Evolutionary conservation across 1,284 basidiomycete genomes (phyloP), one percentile per base, ranked within the genome.

Genomic region (Termitomyces sp.): DNA sequence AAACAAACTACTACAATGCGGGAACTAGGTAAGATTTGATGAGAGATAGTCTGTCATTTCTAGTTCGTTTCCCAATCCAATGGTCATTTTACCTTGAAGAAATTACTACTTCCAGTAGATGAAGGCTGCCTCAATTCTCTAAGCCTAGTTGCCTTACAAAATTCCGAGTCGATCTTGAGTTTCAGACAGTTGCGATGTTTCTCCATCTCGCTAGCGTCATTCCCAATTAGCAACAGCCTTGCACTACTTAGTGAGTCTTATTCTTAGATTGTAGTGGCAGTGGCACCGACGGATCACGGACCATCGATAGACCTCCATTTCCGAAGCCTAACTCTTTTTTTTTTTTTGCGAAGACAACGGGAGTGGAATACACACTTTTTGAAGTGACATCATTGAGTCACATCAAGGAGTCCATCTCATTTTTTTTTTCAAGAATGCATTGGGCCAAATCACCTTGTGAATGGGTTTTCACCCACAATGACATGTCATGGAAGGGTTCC

Each of bases 231-330:
- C 5, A 10, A 9, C 28, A 40, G 24, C 0, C 10, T 40, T 40
- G 40, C 12, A 24, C 5, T 30, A 28, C 12, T 3, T 34, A 34
- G 46, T 21, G 41, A 5, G 6, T 21, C 1, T 21, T 33, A 28
- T 31, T 5, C 15, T 39, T 19, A 31, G 8, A 31, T 10, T 15
- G 13, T 30, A 28, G 2, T 10, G 13, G 3, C 4, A 7, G 3
- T 36, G 17, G n/a, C 48, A 41, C 30, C 28, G 31, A 52, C 56
- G 45, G 56, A 58, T 58, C 53, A 57, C 13, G 7, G 48, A 40
- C 4, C 2, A n/a, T 24, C 7, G 13, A 31, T 34, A 13, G 42
- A 19, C 48, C 47, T 46, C 26, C 36, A 24, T n/a, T 7, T 19
- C 19, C 41, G 40, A 48, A 40, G 39, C 3, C 24, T 10, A 12